Base-by-base conservation (phyloP, 352 stramenopile genomes). In the Aphanomyces invadans region DNA sequence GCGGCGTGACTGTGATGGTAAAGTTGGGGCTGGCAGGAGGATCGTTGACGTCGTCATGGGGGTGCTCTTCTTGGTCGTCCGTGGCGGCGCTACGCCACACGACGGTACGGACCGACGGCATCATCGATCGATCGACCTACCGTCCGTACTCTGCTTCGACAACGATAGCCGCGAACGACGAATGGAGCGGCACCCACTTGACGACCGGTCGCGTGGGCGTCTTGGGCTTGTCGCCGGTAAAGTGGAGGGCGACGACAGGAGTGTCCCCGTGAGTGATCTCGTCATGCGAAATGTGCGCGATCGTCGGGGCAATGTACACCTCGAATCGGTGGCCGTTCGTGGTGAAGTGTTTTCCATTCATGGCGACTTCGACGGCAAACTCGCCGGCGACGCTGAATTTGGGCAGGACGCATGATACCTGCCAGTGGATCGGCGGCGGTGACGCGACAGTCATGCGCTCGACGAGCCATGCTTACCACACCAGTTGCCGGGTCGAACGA, bases 301-400 rank as follows among this genome's bases (percentile, higher is more conserved):
- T 52, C 25, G 70, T 46, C 12, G 79, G 77, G 7, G 74, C 73
- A 26, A 78, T 78, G 57, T 82, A 88, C 3, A 76, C 77, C 1
- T 79, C 79, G 45, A 90, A 89, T 25, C 79, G 44, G 23, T 75
- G 67, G 4, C 80, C 74, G 42, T 88, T 84, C 0, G 71, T 74
- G 0, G 79, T 92, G 55, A 93, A 95, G 59, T 89, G 74, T 55
- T 83, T 87, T 23, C 86, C 84, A 31, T 93, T 87, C 72, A 89
- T 88, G 1, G 86, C 82, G 15, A 95, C 75, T 62, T 93, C 79
- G 12, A 89, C 76, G 1, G 72, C 69, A 66, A 87, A 92, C 19
- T 81, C 74, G 5, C 84, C 78, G 3, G 83, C 54, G 3, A 83
- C 64, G 19, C 70, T 76, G 53, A 95, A 93, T 55, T 74, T 80